Conservation (phyloP, 192 early-diverging fungal species). For the Borealophlyctis nickersoniae region DNA sequence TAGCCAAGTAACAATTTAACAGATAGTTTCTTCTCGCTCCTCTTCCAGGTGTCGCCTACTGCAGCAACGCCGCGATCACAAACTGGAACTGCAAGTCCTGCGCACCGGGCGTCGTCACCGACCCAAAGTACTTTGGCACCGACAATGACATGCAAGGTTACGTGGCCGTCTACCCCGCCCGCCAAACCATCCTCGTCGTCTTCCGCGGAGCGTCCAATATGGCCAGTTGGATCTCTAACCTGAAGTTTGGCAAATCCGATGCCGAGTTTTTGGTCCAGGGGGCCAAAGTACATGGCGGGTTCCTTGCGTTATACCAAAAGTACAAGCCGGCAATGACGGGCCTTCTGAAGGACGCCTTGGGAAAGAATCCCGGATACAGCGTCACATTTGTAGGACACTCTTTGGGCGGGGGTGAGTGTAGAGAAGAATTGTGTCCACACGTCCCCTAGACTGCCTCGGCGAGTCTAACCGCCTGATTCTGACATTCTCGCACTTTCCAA, state of each 20-base stretch:
- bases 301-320: conserved; percentile 12
- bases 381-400: conserved; percentile 33
- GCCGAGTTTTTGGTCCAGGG: neutral
- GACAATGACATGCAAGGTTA: too few species aligned
- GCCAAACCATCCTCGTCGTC: conserved; percentile 29
- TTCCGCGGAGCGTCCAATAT: conserved; percentile 31
- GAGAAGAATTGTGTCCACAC: neutral
- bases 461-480: neutral
- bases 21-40: too few species aligned
- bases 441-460: neutral
- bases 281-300: conserved; percentile 32
- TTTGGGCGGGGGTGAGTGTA: conserved; percentile 19
- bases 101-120: too few species aligned
- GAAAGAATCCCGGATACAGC: conserved; percentile 10
- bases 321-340: neutral
- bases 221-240: conserved; percentile 17
- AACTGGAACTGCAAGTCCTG: too few species aligned
- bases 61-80: too few species aligned
- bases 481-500: neutral
- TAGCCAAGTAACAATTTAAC: too few species aligned
- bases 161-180: conserved; percentile 21
- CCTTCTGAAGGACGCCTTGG: conserved; percentile 6
- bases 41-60: too few species aligned
- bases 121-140: too few species aligned
- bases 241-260: conserved; percentile 24